These are phyloP conservation scores for Grigorovia jiainica DNA, from an alignment of 805 yeast genomes.

Conservation along the genomic window DNA sequence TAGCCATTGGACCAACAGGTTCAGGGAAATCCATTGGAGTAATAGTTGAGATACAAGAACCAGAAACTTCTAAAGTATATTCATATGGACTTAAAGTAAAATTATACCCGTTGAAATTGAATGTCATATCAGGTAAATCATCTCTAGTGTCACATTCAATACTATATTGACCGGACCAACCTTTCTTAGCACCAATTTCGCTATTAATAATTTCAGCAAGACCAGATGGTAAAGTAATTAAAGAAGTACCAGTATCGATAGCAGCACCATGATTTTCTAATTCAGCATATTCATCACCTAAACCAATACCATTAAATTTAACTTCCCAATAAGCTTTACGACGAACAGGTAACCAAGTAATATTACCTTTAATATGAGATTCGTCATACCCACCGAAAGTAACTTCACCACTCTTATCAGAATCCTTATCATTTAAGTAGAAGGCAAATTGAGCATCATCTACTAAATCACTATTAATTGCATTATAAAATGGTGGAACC, in stretches of 20 bases:
- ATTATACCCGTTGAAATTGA: constrained; percentile 82
- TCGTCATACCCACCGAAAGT: constrained; percentile 92
- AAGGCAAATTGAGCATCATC: constrained; percentile 84
- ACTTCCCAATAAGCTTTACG: constrained; percentile 99
- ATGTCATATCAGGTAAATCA: constrained; percentile 80
- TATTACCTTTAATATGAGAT: constrained; percentile 65
- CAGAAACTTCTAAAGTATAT: constrained; percentile 88
- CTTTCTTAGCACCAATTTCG: constrained; percentile 93
- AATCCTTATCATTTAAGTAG: constrained; percentile 77
- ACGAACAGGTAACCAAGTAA: constrained; percentile 95
- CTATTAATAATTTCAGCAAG: constrained; percentile 91
- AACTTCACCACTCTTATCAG: constrained; percentile 73
- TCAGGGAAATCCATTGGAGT: constrained; percentile 97
- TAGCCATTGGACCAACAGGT: constrained; percentile 94
- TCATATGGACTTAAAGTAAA: constrained; percentile 85
- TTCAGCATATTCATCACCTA: constrained; percentile 86
- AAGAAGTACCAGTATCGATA: constrained; percentile 96
- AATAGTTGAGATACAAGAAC: constrained; percentile 92
- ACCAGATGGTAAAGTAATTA: constrained; percentile 89
- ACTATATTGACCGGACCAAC: constrained; percentile 96
- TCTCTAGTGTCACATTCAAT: constrained; percentile 84
- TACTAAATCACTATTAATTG: constrained; percentile 68
- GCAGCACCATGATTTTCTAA: constrained; percentile 87
- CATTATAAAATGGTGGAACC: constrained; percentile 92
- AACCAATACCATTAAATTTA: constrained; percentile 76